A percentile compares a stretch with the other conserved stretches of the same genome.
Conservation (phyloP, 371 early-diverging fungal genomes). For the Smittium culicis region DNA sequence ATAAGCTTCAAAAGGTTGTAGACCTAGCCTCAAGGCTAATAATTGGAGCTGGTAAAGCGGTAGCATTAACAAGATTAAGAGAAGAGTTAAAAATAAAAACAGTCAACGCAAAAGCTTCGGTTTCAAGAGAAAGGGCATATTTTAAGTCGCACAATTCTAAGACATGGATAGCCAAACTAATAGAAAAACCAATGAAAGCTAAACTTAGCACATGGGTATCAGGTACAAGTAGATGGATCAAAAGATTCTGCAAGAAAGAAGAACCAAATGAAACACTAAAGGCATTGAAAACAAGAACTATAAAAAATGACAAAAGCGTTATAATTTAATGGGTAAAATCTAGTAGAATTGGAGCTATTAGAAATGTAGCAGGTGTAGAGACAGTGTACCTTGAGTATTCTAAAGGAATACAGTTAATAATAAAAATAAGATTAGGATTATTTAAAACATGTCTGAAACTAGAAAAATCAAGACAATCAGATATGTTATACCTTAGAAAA, state of each 20-base stretch:
- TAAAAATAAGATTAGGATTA: neutral
- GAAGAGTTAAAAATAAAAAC: neutral
- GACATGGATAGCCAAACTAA: neutral
- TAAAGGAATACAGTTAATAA: neutral
- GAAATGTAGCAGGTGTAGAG: neutral
- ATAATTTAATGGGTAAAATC: neutral
- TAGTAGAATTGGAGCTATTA: neutral
- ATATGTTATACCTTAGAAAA: neutral
- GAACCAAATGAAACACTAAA: neutral
- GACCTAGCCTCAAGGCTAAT: neutral
- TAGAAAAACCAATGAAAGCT: neutral
- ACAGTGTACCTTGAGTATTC: neutral
- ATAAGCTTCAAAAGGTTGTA: neutral
- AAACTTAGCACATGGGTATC: neutral
- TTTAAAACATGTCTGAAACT: neutral
- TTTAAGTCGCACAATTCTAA: neutral
- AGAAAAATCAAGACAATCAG: neutral
- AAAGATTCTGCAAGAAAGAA: neutral
- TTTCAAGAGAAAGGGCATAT: conserved; percentile 1
- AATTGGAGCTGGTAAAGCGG: neutral
- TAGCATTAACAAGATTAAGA: neutral
- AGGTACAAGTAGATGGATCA: neutral
- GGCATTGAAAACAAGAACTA: neutral
- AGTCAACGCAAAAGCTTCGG: neutral
- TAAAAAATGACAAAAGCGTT: neutral